A percentile compares a stretch with the other conserved stretches of the same genome.
Evolutionary conservation across 2,329 filamentous ascomycete species (phyloP).

Genomic region (Fusarium protoensiforme): DNA sequence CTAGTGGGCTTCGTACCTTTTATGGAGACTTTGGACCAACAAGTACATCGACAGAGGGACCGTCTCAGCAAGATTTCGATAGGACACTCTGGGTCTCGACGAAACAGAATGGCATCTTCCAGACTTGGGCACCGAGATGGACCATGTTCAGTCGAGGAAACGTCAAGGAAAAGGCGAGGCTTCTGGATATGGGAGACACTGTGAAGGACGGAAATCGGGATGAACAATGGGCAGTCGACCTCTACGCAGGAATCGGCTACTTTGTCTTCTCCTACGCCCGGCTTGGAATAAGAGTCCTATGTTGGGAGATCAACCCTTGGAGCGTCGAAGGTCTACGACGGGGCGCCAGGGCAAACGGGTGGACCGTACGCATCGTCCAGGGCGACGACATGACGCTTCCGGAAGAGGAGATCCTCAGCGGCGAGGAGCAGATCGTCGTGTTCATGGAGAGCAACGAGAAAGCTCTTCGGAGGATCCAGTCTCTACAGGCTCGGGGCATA

Average conservation of each 20-base stretch:
- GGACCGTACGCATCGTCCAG: constrained; percentile 67
- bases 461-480: constrained; percentile 57
- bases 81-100: constrained; percentile 82
- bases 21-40: constrained; percentile 78
- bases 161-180: constrained; percentile 84
- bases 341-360: constrained; percentile 77
- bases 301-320: constrained; percentile 93
- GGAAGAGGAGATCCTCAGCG: constrained; percentile 52
- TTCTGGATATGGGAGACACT: constrained; percentile 64
- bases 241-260: constrained; percentile 95
- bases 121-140: constrained; percentile 88
- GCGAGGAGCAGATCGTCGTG: constrained; percentile 68
- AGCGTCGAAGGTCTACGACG: constrained; percentile 84
- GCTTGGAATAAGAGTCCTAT: constrained; percentile 78
- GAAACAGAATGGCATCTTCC: constrained; percentile 81
- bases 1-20: constrained; percentile 75
- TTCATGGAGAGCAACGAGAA: constrained; percentile 76
- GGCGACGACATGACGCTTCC: constrained; percentile 52
- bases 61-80: constrained; percentile 65
- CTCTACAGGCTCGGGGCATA: constrained; percentile 49
- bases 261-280: constrained; percentile 87
- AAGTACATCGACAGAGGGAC: constrained; percentile 34
- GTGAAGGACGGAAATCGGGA: constrained; percentile 20
- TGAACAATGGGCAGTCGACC: constrained; percentile 72
- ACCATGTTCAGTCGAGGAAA: constrained; percentile 97